phyloP scores from a whole-genome alignment of 1,284 basidiomycete genomes.

The Fistulina hepatica region DNA sequence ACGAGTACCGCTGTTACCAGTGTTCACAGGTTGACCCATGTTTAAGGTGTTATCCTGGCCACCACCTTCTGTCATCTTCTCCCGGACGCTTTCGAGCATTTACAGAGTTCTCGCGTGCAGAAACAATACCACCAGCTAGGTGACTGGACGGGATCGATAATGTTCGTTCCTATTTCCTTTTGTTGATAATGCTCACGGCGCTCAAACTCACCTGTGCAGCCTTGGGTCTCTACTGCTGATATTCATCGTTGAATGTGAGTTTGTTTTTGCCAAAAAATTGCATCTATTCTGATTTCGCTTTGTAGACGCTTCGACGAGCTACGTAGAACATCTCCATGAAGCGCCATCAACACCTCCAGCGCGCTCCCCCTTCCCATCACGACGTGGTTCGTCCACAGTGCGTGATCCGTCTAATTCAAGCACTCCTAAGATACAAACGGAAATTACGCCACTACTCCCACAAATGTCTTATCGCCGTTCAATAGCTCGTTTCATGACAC shows the following conservation, averaged over 20 bases:
- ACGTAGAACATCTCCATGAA: slow-evolving; percentile 56
- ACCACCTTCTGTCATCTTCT: slow-evolving; percentile 72
- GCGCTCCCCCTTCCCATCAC: slow-evolving; percentile 17
- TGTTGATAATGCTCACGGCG: not conserved
- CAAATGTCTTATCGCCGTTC: too few relatives aligned
- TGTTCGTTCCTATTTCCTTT: slow-evolving; percentile 35
- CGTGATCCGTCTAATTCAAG: too few relatives aligned
- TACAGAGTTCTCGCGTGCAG: slow-evolving; percentile 37
- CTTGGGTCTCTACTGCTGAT: slow-evolving; percentile 53
- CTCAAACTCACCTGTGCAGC: slow-evolving; percentile 26
- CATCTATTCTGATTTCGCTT: slow-evolving; percentile 7
- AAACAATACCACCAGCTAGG: slow-evolving; percentile 36
- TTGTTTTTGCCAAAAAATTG: not conserved
- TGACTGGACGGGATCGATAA: slow-evolving; percentile 54
- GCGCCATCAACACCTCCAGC: slow-evolving; percentile 44
- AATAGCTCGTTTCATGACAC: too few relatives aligned
- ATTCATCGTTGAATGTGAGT: slow-evolving; percentile 68
- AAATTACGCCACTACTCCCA: slow-evolving; percentile 9
- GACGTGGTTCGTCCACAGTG: slow-evolving; percentile 11
- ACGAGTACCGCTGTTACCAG: not conserved
- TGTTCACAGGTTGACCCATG: slow-evolving; percentile 1
- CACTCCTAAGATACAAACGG: not conserved
- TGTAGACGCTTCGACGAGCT: slow-evolving; percentile 59
- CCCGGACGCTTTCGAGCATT: slow-evolving; percentile 58
- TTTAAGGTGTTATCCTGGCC: slow-evolving; percentile 59